phyloP scores from a whole-genome alignment of 495 filamentous ascomycete species.

The Daldinia loculata region DNA sequence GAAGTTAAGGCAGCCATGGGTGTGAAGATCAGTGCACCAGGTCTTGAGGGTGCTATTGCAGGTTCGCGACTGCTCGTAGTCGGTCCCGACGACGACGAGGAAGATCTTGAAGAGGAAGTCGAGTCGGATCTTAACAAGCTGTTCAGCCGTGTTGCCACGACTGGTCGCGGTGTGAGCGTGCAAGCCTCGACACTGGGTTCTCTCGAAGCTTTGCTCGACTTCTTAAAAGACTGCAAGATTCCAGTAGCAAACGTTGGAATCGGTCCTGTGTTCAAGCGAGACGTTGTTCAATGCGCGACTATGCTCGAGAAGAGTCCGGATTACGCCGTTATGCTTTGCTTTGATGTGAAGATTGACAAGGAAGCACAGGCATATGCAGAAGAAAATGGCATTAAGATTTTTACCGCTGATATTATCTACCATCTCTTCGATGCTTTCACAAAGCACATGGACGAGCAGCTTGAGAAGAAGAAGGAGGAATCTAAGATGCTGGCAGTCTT shows the following conservation, averaged over 20 bases:
- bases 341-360: constrained; percentile 99
- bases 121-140: constrained; percentile 94
- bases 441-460: constrained; percentile 85
- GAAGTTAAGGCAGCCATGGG: constrained; percentile 97
- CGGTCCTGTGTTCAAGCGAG: constrained; percentile 97
- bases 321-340: constrained; percentile 98
- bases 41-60: constrained; percentile 95
- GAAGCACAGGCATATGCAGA: constrained; percentile 92
- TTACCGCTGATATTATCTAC: constrained; percentile 99
- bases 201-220: constrained; percentile 95
- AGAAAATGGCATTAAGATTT: constrained; percentile 96
- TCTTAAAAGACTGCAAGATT: constrained; percentile 92
- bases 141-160: constrained; percentile 86
- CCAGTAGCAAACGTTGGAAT: constrained; percentile 98
- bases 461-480: constrained; percentile 93
- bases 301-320: constrained; percentile 98
- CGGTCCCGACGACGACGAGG: constrained; percentile 93
- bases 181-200: constrained; percentile 98
- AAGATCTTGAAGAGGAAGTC: constrained; percentile 95
- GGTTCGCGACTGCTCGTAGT: constrained; percentile 94
- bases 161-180: constrained; percentile 92
- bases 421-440: constrained; percentile 98
- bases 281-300: constrained; percentile 93
- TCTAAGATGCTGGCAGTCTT: constrained; percentile 95
- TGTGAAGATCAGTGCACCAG: constrained; percentile 98